A percentile compares a stretch with the other conserved stretches of the same genome.
Evolutionary conservation across 202 grass and related monocot species (phyloP).

Genomic region (Panicum hallii): DNA sequence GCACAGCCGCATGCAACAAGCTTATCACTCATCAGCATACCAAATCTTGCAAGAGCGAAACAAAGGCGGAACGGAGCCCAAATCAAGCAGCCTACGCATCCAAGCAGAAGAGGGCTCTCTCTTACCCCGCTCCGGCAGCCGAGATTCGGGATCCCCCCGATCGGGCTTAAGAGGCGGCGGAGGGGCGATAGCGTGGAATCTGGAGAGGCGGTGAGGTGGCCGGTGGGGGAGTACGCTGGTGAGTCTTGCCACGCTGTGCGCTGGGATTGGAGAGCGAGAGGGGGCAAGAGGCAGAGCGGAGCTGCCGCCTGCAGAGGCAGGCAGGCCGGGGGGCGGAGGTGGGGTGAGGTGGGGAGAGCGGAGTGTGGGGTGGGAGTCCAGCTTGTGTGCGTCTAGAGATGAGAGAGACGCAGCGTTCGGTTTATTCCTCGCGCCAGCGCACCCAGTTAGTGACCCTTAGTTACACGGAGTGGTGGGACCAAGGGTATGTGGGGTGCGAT

Average conservation of each 20-base stretch:
- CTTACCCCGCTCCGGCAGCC: conserved; percentile 28
- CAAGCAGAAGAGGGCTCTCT: not conserved
- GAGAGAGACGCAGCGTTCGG: not conserved
- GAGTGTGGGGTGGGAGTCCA: conserved; percentile 19
- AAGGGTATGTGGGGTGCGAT: not conserved
- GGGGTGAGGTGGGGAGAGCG: conserved; percentile 5
- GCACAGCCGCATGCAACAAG: conserved; percentile 31
- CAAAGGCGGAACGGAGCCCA: not conserved
- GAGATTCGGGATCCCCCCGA: conserved; percentile 47
- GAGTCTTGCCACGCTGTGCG: not conserved
- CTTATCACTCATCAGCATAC: not conserved
- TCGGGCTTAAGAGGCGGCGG: conserved; percentile 2
- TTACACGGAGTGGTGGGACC: not conserved
- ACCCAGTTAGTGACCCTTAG: not conserved
- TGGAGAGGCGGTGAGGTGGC: conserved; percentile 1
- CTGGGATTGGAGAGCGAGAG: conserved; percentile 15
- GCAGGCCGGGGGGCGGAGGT: not conserved
- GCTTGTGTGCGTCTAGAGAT: conserved; percentile 13
- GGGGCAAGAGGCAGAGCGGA: not conserved
- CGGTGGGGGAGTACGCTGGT: not conserved
- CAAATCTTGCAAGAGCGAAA: not conserved
- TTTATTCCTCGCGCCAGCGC: not conserved
- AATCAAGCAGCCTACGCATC: not conserved
- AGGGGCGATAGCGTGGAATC: conserved; percentile 1
- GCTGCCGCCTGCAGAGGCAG: conserved; percentile 26